These are phyloP conservation scores for Gonium pectorale DNA, from an alignment of 139 green algal genomes.

Conservation along the genomic window DNA sequence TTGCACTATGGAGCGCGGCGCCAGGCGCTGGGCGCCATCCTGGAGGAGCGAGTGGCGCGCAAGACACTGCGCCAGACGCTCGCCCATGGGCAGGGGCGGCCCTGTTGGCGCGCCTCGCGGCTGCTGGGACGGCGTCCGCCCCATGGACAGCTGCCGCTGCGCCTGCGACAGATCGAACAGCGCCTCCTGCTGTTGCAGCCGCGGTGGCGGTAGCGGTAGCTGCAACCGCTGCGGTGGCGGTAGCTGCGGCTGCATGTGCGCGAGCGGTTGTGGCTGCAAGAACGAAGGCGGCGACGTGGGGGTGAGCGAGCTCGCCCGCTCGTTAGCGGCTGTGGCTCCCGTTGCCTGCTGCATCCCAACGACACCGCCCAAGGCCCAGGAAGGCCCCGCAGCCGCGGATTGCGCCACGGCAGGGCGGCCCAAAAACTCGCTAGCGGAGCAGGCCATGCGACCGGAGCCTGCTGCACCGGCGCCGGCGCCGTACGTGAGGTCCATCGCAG, in stretches of 20 bases:
- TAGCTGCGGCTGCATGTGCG: background rate
- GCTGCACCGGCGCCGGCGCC: no score
- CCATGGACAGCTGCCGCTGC: background rate
- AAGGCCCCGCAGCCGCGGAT: no score
- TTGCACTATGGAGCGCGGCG: background rate
- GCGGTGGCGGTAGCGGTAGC: background rate
- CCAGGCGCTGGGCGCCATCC: background rate
- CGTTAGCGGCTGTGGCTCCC: no score
- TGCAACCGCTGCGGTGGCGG: background rate
- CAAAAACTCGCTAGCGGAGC: no score
- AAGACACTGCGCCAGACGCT: background rate
- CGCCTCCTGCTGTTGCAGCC: background rate
- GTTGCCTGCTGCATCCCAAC: no score
- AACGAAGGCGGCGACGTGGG: no score
- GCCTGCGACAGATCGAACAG: background rate
- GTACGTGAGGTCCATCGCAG: no score
- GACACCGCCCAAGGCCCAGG: no score
- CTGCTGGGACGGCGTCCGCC: background rate
- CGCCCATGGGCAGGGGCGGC: background rate
- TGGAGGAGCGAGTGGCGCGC: background rate
- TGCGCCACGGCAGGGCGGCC: no score
- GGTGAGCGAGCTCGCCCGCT: no score
- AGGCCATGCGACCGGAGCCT: no score
- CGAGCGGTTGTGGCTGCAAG: background rate
- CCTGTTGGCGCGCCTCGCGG: background rate